phyloP scores from a whole-genome alignment of 106 monocot species.

The Acanthochlamys bracteata region DNA sequence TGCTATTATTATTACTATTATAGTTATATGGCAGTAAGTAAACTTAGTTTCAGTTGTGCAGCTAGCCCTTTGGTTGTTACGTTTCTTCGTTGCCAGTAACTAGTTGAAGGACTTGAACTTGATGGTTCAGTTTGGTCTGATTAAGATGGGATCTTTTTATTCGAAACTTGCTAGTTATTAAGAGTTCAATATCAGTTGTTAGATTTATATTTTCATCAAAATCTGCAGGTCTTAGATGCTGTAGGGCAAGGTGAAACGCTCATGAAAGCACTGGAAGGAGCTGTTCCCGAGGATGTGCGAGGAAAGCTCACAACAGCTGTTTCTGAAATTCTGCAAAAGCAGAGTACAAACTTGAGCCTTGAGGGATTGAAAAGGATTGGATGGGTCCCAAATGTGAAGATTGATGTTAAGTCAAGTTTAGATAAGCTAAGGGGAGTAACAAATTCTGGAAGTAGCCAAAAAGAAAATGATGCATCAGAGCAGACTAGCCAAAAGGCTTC shows the following conservation, averaged over 20 bases:
- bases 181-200: too few species aligned
- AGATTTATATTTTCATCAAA: background rate
- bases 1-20: too few species aligned
- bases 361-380: slow-evolving; percentile 37
- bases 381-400: slow-evolving; percentile 27
- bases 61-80: too few species aligned
- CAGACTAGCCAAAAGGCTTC: slow-evolving; percentile 13
- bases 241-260: slow-evolving; percentile 80
- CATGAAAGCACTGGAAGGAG: slow-evolving; percentile 83
- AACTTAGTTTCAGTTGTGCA: too few species aligned
- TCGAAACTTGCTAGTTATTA: too few species aligned
- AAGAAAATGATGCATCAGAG: slow-evolving; percentile 15
- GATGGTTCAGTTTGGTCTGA: too few species aligned
- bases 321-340: slow-evolving; percentile 59
- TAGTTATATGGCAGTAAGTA: too few species aligned
- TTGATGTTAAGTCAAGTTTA: slow-evolving; percentile 31
- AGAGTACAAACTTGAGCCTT: slow-evolving; percentile 45
- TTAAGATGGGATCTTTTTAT: too few species aligned
- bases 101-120: too few species aligned
- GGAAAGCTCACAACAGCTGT: slow-evolving; percentile 70
- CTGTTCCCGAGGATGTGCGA: slow-evolving; percentile 91
- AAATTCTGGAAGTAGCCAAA: slow-evolving; percentile 8
- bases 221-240: slow-evolving; percentile 63
- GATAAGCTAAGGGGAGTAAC: slow-evolving; percentile 34
- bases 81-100: too few species aligned